Base-by-base conservation (phyloP, 2,329 filamentous ascomycete species). In the Emmonsiellopsis sp. region DNA sequence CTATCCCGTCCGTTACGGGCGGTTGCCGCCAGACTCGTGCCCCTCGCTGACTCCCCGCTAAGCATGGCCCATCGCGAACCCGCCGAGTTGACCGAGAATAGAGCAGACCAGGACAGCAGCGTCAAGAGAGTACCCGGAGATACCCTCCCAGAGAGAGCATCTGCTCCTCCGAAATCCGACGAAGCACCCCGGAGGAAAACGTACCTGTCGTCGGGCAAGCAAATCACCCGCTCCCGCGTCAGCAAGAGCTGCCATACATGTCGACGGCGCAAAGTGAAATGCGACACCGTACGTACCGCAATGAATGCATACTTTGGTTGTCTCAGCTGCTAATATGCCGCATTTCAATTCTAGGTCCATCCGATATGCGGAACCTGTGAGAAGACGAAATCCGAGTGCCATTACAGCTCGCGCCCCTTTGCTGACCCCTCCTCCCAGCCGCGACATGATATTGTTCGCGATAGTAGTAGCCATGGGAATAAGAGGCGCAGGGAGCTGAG, bases 211-310 rank as follows among this genome's bases (percentile, higher is more conserved):
- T 38, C 46, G 5, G 65, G 65, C 42, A 72, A 72, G 50, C 73
- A 75, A 53, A 76, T 76, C 50, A 76, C 73, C 38, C 70, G 74
- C 15, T 75, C 72, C 46, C 70, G 74, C 48, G 67, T 70, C 35
- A 75, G 73, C 58, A 75, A 76, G 57, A 74, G 71, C 57, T 76
- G 74, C 55, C 68, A 74, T 58, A 72, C 66, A 1, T 76, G 73
- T 61, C 69, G 73, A 47, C 63, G 70, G 54, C 67, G 73, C 32
- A 76, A 76, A 57, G 71, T 76, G 48, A 76, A 75, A 66, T 76
- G 73, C 56, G 58, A 57, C 50, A 61, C 58, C 54, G 58, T 58
- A 42, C 9, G 55, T 51, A 26, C 32, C 13, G 15, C 41, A 1
- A 37, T 8, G 13, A 2, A 20, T 38, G 13, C 16, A 16, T 6